A percentile compares a stretch with the other conserved stretches of the same genome.
phyloP scores from a whole-genome alignment of 75 land plant species.

The Cupressus sempervirens region DNA sequence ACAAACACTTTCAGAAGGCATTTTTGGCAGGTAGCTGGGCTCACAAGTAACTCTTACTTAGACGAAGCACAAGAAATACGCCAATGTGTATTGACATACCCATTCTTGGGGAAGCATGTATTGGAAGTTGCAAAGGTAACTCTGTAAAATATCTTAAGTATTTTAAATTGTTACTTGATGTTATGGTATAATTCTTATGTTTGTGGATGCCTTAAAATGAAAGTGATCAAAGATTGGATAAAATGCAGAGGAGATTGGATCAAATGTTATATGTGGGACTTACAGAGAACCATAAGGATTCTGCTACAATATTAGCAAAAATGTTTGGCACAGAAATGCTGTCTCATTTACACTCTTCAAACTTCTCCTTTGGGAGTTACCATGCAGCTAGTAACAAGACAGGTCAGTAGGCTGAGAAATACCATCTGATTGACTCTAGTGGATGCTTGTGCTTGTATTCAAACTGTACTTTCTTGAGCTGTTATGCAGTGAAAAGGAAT shows the following conservation, averaged over 20 bases:
- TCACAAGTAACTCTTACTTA: conserved; percentile 81
- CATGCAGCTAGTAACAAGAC: conserved; percentile 20
- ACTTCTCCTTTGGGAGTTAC: conserved; percentile 4
- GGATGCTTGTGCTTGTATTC: neutral
- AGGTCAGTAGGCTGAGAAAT: conserved; percentile 20
- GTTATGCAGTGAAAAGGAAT: neutral
- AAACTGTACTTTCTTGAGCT: conserved; percentile 15
- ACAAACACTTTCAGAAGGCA: neutral
- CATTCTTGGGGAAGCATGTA: conserved; percentile 57
- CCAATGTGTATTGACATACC: conserved; percentile 56
- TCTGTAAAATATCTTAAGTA: neutral
- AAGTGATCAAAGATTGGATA: neutral
- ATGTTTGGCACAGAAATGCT: conserved; percentile 78
- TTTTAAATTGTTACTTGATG: neutral
- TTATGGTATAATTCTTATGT: neutral
- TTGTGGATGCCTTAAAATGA: neutral
- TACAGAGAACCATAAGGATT: conserved; percentile 80
- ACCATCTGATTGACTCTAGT: neutral
- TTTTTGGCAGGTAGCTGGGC: conserved; percentile 67
- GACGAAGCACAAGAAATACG: conserved; percentile 57
- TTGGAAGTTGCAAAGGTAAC: conserved; percentile 79
- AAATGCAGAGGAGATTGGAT: conserved; percentile 74
- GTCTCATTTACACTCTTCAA: conserved; percentile 37
- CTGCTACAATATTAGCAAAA: conserved; percentile 75
- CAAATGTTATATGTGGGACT: conserved; percentile 90